Evolutionary conservation across 2,329 filamentous ascomycete species (phyloP), one percentile per base, ranked within the genome.

Genomic region (Endocalyx cinctus): DNA sequence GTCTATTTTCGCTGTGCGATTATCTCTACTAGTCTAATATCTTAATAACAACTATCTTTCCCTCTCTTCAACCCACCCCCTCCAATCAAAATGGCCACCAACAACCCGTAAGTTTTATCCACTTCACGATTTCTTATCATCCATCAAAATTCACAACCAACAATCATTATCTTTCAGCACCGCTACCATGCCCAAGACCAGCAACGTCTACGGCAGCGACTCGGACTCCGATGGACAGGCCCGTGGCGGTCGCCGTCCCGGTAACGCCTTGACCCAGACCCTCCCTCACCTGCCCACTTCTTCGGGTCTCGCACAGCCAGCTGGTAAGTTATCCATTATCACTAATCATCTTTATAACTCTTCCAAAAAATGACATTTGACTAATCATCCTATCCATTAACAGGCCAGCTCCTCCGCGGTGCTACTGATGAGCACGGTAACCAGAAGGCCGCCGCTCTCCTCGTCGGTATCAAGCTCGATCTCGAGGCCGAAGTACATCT

Each of bases 401-500:
- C 32, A 73, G 70, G 72, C 34, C 62, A 68, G 44, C 67, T 79
- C 20, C 67, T 79, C 41, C 72, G 69, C 54, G 75, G 75, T 10
- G 66, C 74, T 11, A 67, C 69, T 19, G 72, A 77, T 40, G 69
- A 73, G 18, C 59, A 77, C 34, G 74, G 76, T 39, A 70, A 74
- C 46, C 62, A 72, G 38, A 79, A 76, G 58, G 57, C 70, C 25
- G 72, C 76, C 5, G 74, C 72, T 2, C 62, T 79, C 27, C 64
- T 79, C 46, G 64, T 80, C 23, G 75, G 75, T 35, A 78, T 79
- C 61, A 79, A 80, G 63, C 63, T 80, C 22, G 76, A 80, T 50
- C 58, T 79, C 14, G 75, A 80, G 53, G 75, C 75, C 11, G 75
- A 79, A 52, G 71, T 79, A 27, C 74, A 80, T 52, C 57, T 79